Evolutionary conservation across 1,284 basidiomycete species (phyloP), one percentile per base, ranked within the genome.

Genomic region (Ceratorhiza oryzae-sativae): DNA sequence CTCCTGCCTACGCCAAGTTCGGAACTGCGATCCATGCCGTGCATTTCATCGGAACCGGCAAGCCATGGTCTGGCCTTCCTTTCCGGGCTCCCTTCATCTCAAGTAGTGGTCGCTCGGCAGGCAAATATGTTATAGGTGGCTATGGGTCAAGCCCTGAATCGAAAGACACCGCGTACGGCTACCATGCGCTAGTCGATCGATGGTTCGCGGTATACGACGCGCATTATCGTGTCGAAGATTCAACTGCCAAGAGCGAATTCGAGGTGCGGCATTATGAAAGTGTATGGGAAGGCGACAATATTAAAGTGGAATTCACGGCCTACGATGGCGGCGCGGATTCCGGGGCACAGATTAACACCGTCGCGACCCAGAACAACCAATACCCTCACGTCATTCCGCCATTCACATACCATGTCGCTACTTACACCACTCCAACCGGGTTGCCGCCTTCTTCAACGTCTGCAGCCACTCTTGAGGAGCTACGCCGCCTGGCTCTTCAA

Each of bases 11-110:
- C 80, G 90, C 91, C 78, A 91, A 95, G 49, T 98, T 93, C 79
- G 95, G 95, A 10, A 87, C 90, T 61, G 86, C 91, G 75, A 97
- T 98, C 80, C 90, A 89, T 71, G 89, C 90, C 65, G 88, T 98
- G 63, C 97, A 99, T 81, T 98, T 98, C 78, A 98, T 98, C 76
- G 97, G 97, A 2, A 85, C 88, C 18, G 87, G 92, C 80, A 99
- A 99, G 81, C 97, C 97, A 10, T 99, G 97, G 97, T 85, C 86
- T 49, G 86, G 87, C 23, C 84, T 94, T 61, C 80, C 86, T 42
- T 87, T 84, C 79, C 89, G 92, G 41, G 84, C 88, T 3, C 86
- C 91, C 20, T 75, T 79, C 32, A 67, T 78, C 72, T 77, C 76
- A 42, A 73, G 75, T 68, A 72, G 74, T 75, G 75, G 68, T 62